Percentiles rank a stretch among this genome's conserved stretches.
These are phyloP conservation scores for Aspergillus brasiliensis DNA, from an alignment of 2,329 filamentous ascomycete genomes.

Conservation along the genomic window DNA sequence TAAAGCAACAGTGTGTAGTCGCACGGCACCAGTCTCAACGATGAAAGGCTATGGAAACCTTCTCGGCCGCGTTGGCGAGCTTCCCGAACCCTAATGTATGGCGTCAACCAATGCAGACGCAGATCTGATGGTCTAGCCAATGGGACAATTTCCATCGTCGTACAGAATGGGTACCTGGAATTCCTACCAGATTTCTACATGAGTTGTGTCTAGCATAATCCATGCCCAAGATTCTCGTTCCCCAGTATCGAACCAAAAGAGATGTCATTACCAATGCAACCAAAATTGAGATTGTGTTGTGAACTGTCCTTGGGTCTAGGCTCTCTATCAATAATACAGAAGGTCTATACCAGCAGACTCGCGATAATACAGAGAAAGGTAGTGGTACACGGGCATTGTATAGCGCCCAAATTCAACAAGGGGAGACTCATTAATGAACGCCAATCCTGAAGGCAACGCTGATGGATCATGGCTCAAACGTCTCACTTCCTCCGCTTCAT, in stretches of 20 bases:
- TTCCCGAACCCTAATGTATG: no score
- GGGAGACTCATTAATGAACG: neutral
- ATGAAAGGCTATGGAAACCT: no score
- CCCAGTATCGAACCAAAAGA: neutral
- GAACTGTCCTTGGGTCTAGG: neutral
- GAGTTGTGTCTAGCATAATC: neutral
- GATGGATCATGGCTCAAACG: neutral
- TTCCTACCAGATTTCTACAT: no score
- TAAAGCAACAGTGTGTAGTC: no score
- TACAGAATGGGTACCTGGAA: no score
- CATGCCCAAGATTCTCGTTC: neutral
- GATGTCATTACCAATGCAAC: neutral
- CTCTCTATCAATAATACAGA: neutral
- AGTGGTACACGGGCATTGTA: constrained; percentile 3
- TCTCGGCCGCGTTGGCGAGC: no score
- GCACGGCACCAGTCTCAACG: no score
- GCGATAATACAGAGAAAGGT: constrained; percentile 3
- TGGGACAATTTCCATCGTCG: constrained; percentile 57
- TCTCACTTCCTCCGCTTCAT: constrained; percentile 79
- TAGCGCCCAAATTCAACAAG: neutral
- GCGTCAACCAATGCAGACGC: no score
- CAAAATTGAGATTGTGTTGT: neutral
- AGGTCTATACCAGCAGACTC: neutral
- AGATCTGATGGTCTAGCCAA: no score
- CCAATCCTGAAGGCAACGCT: neutral